These are phyloP conservation scores for Ophiostoma novo-ulmi DNA, from an alignment of 2,329 filamentous ascomycete species.

Conservation along the genomic window DNA sequence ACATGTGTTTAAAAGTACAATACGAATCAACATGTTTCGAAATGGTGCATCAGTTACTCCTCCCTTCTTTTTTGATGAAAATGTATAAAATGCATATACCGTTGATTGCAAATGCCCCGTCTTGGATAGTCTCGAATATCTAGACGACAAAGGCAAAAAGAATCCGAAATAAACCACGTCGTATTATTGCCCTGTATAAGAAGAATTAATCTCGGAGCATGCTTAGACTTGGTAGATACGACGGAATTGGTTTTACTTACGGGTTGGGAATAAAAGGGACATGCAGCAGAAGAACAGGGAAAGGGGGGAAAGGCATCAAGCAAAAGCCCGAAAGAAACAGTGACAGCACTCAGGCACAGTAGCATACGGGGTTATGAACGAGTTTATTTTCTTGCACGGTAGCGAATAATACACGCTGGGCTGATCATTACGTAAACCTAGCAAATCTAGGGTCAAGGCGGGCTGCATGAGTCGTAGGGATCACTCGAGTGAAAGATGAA, in stretches of 20 bases:
- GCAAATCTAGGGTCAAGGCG: not conserved
- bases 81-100: not conserved
- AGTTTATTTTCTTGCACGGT: not conserved
- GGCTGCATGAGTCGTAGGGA: not conserved
- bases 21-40: not conserved
- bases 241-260: not conserved
- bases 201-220: not conserved
- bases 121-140: not conserved
- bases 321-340: not conserved
- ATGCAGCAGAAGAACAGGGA: not conserved
- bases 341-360: not conserved
- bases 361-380: not conserved
- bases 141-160: not conserved
- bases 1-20: not conserved
- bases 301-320: not conserved
- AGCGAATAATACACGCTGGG: not conserved
- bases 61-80: too few relatives aligned
- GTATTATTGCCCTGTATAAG: conserved; percentile 4
- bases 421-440: not conserved
- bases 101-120: not conserved
- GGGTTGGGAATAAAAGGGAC: not conserved
- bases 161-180: not conserved
- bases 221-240: not conserved
- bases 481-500: too few relatives aligned
- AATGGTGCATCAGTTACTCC: too few relatives aligned